Percentiles rank a stretch among this genome's conserved stretches.
phyloP scores from a whole-genome alignment of 2,329 filamentous ascomycete species.

The Phaeosphaeria sp. region DNA sequence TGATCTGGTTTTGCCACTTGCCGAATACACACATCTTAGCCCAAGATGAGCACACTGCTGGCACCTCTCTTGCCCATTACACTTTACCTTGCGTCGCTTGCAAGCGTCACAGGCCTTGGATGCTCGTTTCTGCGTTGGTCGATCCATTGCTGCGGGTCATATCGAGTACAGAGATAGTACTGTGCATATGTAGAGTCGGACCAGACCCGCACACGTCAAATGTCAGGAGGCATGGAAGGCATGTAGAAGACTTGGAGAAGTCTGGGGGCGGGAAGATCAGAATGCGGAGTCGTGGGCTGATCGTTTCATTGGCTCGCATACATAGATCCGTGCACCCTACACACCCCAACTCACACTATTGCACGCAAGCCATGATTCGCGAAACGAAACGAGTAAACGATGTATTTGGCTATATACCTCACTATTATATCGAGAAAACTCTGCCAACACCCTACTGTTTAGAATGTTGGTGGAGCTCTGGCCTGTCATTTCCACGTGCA shows the following conservation, averaged over 20 bases:
- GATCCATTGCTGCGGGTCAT: slow-evolving; percentile 36
- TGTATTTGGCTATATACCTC: neutral
- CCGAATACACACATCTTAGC: slow-evolving; percentile 55
- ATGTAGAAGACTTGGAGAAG: slow-evolving; percentile 5
- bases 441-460: neutral
- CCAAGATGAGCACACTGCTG: slow-evolving; percentile 50
- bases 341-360: neutral
- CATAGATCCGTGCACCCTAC: neutral
- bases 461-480: neutral
- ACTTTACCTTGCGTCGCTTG: slow-evolving; percentile 56
- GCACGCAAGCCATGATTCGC: too few relatives aligned
- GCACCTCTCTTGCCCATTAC: slow-evolving; percentile 55
- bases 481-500: neutral
- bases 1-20: slow-evolving; percentile 46
- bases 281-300: slow-evolving; percentile 2
- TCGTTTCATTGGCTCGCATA: slow-evolving; percentile 1
- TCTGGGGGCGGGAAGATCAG: slow-evolving; percentile 4
- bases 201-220: neutral
- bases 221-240: neutral
- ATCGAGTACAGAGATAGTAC: slow-evolving; percentile 18
- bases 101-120: slow-evolving; percentile 57
- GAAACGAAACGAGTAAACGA: neutral
- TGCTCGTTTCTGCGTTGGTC: slow-evolving; percentile 37
- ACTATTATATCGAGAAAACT: neutral
- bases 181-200: slow-evolving; percentile 8